Conservation (phyloP, 805 yeast species). For the Cyberlindnera maritima region DNA sequence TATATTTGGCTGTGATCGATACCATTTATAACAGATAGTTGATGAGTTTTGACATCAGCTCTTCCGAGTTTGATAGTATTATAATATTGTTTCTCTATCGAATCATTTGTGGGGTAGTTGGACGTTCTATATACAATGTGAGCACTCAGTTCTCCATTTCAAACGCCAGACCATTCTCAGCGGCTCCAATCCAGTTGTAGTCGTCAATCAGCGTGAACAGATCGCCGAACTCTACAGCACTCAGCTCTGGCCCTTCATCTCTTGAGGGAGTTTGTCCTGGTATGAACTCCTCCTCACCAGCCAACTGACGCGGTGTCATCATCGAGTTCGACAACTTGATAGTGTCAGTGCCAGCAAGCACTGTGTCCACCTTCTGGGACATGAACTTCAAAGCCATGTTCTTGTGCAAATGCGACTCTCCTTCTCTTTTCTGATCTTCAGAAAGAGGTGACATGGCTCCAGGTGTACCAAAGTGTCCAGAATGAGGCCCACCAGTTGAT, state of each 20-base stretch:
- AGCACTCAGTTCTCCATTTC: no score
- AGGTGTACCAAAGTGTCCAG: not conserved
- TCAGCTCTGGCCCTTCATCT: not conserved
- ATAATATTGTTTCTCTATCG: no score
- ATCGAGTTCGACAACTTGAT: not conserved
- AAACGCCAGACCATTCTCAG: no score
- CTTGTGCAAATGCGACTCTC: not conserved
- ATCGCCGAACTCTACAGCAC: constrained; percentile 2
- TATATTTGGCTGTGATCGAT: no score
- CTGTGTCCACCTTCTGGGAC: not conserved
- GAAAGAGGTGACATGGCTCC: not conserved
- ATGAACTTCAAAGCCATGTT: not conserved
- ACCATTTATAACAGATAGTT: no score
- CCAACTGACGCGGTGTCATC: not conserved
- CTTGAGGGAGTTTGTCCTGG: not conserved
- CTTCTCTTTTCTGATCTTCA: not conserved
- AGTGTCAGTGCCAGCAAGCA: not conserved
- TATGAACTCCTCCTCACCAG: not conserved
- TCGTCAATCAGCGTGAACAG: constrained; percentile 9
- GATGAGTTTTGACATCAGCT: no score
- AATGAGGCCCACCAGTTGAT: not conserved
- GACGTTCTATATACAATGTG: no score
- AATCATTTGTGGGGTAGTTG: no score
- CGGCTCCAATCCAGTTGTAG: constrained; percentile 1
- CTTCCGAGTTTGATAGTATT: no score